These are phyloP conservation scores for Plenodomus biglobosus DNA, from an alignment of 2,329 filamentous ascomycete species.

Conservation along the genomic window DNA sequence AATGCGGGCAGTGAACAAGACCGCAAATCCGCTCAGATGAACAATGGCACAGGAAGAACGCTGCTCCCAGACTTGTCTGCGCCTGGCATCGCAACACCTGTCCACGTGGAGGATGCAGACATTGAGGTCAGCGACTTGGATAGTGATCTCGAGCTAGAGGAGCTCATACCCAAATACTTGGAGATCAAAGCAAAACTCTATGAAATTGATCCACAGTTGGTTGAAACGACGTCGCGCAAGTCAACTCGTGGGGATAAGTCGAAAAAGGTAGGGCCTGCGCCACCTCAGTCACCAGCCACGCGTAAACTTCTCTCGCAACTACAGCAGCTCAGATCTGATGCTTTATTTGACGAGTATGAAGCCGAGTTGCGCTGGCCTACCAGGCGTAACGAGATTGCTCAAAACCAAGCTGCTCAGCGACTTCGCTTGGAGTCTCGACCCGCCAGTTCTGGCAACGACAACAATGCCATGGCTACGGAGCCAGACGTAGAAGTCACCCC, in stretches of 20 bases:
- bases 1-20: neutral
- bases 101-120: conserved; percentile 29
- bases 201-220: conserved; percentile 56
- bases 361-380: conserved; percentile 52
- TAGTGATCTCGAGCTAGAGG: conserved; percentile 53
- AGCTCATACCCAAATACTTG: conserved; percentile 70
- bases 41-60: neutral
- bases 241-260: conserved; percentile 23
- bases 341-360: conserved; percentile 52
- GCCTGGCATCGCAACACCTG: conserved; percentile 6
- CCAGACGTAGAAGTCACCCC: neutral
- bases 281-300: conserved; percentile 50
- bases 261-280: conserved; percentile 19
- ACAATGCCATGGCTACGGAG: neutral
- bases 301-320: conserved; percentile 73
- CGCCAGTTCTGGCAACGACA: neutral
- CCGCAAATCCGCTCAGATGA: neutral
- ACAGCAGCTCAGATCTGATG: conserved; percentile 69
- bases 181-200: conserved; percentile 64
- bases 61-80: neutral
- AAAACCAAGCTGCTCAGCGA: conserved; percentile 39
- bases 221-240: conserved; percentile 52
- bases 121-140: conserved; percentile 52
- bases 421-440: conserved; percentile 4
- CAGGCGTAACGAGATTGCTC: conserved; percentile 48